phyloP scores from a whole-genome alignment of 2,329 filamentous ascomycete species.

The Falciphora oryzae region DNA sequence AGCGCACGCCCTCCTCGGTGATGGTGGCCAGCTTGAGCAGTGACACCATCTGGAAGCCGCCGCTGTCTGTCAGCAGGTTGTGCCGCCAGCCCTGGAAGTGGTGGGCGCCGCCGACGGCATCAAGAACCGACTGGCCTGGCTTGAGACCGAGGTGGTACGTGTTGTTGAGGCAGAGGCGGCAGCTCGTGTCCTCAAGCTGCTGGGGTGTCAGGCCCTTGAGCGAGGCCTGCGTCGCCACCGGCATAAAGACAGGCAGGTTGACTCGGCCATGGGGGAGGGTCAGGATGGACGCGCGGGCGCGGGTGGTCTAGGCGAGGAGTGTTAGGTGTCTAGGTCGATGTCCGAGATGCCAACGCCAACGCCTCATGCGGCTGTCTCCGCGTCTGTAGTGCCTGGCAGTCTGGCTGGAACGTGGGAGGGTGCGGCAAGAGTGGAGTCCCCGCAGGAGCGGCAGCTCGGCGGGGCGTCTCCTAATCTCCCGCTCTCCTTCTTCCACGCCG shows the following conservation, averaged over 20 bases:
- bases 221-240: conserved; percentile 92
- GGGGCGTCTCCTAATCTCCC: neutral
- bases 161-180: conserved; percentile 91
- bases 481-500: neutral
- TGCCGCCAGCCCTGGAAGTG: conserved; percentile 91
- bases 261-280: conserved; percentile 89
- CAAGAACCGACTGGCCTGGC: conserved; percentile 84
- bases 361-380: no score
- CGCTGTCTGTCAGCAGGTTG: conserved; percentile 84
- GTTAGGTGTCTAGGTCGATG: neutral
- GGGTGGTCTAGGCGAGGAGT: conserved; percentile 63
- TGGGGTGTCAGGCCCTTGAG: conserved; percentile 91
- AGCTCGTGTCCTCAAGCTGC: conserved; percentile 84
- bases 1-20: conserved; percentile 92
- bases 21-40: conserved; percentile 87
- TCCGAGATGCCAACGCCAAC: no score
- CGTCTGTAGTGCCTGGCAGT: no score
- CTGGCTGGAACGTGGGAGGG: neutral
- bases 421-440: neutral
- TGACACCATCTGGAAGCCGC: conserved; percentile 96
- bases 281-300: conserved; percentile 83
- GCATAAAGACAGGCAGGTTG: conserved; percentile 93
- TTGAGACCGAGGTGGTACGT: conserved; percentile 96
- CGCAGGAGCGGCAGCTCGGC: neutral
- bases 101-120: conserved; percentile 86